phyloP scores from a whole-genome alignment of 2,329 filamentous ascomycete species.

The Colletotrichum sp. region DNA sequence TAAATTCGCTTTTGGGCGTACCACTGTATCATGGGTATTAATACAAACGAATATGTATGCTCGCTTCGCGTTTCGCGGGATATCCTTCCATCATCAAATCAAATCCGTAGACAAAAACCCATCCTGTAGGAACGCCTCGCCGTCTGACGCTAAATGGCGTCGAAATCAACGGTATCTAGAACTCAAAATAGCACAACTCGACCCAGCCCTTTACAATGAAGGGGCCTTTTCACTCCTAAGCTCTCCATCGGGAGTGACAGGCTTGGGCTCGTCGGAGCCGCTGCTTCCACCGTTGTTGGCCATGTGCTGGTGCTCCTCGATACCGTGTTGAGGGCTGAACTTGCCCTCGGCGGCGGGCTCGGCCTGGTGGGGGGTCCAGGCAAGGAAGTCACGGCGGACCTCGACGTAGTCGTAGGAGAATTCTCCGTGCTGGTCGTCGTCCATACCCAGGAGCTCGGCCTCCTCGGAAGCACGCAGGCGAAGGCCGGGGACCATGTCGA shows the following conservation, averaged over 20 bases:
- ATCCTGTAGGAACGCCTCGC: conserved; percentile 20
- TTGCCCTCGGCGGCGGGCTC: conserved; percentile 65
- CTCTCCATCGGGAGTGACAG: conserved; percentile 9
- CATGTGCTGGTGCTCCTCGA: conserved; percentile 64
- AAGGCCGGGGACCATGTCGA: conserved; percentile 78
- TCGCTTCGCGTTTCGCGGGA: conserved; percentile 16
- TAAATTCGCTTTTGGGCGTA: conserved; percentile 2
- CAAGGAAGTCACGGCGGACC: conserved; percentile 85
- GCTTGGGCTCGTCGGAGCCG: conserved; percentile 16
- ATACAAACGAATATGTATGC: conserved; percentile 10
- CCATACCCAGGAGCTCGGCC: conserved; percentile 86
- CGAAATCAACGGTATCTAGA: conserved; percentile 2
- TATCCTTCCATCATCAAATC: conserved; percentile 13
- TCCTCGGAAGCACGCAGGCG: conserved; percentile 81
- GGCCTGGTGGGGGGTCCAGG: conserved; percentile 79
- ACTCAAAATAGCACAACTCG: neutral
- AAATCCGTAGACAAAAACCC: conserved; percentile 1
- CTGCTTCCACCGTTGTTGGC: conserved; percentile 25
- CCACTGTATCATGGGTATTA: conserved; percentile 19
- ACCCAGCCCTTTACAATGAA: neutral
- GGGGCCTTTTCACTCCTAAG: conserved; percentile 18
- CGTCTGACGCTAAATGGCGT: neutral
- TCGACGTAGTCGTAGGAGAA: conserved; percentile 92
- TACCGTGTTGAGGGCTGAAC: conserved; percentile 73
- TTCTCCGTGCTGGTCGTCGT: conserved; percentile 88